Conservation (phyloP, 768 basidiomycete species). For the Suillus weaverae region DNA sequence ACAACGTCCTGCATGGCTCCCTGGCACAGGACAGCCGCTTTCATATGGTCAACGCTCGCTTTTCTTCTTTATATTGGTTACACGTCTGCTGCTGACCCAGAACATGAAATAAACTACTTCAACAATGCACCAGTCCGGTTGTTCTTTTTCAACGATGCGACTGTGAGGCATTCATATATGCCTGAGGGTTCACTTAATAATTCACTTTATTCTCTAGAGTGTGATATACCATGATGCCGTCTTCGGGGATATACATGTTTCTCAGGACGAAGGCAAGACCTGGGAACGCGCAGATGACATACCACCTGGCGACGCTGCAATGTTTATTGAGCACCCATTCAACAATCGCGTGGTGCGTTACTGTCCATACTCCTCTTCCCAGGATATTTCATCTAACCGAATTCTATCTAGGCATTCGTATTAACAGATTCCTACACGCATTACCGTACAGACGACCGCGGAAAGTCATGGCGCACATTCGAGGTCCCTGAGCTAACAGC, state of each 20-base stretch:
- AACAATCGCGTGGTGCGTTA: conserved; percentile 68
- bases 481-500: conserved; percentile 53
- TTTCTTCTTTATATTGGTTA: conserved; percentile 24
- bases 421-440: conserved; percentile 74
- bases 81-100: conserved; percentile 44
- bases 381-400: conserved; percentile 6
- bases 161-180: conserved; percentile 52
- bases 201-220: conserved; percentile 35
- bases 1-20: conserved; percentile 28
- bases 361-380: neutral
- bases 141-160: conserved; percentile 92
- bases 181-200: conserved; percentile 1
- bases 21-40: conserved; percentile 27
- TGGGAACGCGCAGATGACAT: conserved; percentile 56
- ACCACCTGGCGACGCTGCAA: conserved; percentile 54
- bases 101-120: conserved; percentile 54
- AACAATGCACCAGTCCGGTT: conserved; percentile 71
- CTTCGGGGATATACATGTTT: conserved; percentile 70
- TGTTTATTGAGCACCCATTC: conserved; percentile 87
- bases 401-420: conserved; percentile 71
- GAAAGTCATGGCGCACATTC: conserved; percentile 85
- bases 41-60: conserved; percentile 26
- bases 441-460: conserved; percentile 86
- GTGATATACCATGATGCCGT: conserved; percentile 82
- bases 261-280: conserved; percentile 82